These are phyloP conservation scores for Fusarium papillatum DNA, from an alignment of 2,329 filamentous ascomycete species.

Conservation along the genomic window DNA sequence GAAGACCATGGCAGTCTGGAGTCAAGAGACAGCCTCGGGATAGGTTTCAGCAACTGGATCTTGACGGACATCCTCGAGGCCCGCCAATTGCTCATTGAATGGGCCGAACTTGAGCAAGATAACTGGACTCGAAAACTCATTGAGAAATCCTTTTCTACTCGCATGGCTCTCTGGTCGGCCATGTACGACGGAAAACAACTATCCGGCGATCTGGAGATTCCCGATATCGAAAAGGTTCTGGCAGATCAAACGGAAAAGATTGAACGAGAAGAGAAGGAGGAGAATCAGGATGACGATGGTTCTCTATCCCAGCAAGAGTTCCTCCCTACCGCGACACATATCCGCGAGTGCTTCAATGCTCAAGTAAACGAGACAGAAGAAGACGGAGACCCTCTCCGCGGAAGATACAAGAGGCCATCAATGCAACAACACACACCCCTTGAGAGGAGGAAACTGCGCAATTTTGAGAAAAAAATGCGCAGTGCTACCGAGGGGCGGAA, in stretches of 20 bases:
- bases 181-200: not conserved
- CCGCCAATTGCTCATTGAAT: not conserved
- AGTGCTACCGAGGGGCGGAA: not conserved
- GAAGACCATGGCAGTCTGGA: not conserved
- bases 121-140: not conserved
- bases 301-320: not conserved
- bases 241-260: not conserved
- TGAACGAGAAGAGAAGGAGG: not conserved
- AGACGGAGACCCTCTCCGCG: not conserved
- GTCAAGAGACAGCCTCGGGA: not conserved
- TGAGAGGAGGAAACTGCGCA: not conserved
- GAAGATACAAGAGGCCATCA: not conserved
- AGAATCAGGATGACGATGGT: not conserved
- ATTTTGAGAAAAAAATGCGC: not conserved
- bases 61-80: not conserved
- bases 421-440: not conserved
- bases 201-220: not conserved
- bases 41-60: slow-evolving; percentile 2
- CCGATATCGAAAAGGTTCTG: not conserved
- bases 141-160: not conserved
- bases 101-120: not conserved
- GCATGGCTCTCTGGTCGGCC: not conserved
- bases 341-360: not conserved
- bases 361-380: not conserved
- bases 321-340: not conserved